These are phyloP conservation scores for Prorocentrum cordatum DNA, from an alignment of 169 alveolate species.

Conservation along the genomic window DNA sequence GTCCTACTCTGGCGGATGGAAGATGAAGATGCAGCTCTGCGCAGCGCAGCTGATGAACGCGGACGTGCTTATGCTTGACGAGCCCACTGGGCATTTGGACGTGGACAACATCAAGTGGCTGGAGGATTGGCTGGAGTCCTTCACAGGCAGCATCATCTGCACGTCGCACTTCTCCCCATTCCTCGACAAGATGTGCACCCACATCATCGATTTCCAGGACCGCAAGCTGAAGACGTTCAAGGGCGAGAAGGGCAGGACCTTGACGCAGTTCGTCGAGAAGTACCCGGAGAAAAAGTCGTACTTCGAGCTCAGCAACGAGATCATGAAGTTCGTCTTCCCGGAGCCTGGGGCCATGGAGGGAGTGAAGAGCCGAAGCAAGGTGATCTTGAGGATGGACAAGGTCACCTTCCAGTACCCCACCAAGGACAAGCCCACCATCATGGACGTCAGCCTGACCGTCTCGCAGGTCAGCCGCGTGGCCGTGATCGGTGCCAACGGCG, in stretches of 20 bases:
- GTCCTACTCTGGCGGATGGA: slow-evolving; percentile 70
- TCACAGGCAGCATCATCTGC: slow-evolving; percentile 57
- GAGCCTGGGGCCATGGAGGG: slow-evolving; percentile 67
- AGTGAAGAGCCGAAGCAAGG: slow-evolving; percentile 70
- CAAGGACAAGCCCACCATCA: slow-evolving; percentile 65
- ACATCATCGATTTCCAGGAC: slow-evolving; percentile 68
- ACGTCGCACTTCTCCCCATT: slow-evolving; percentile 57
- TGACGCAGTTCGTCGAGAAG: slow-evolving; percentile 68
- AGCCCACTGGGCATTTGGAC: slow-evolving; percentile 62
- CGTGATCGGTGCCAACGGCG: slow-evolving; percentile 72
- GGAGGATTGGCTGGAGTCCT: slow-evolving; percentile 58
- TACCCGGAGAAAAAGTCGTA: slow-evolving; percentile 60
- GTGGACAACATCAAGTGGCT: slow-evolving; percentile 69
- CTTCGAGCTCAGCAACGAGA: slow-evolving; percentile 58
- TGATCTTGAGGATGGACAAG: slow-evolving; percentile 8
- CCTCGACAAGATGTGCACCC: slow-evolving; percentile 70
- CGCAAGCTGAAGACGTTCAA: slow-evolving; percentile 60
- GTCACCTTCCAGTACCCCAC: background rate
- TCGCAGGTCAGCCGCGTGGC: slow-evolving; percentile 71
- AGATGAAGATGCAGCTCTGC: slow-evolving; percentile 59
- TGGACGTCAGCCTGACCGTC: slow-evolving; percentile 62
- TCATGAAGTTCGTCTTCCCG: slow-evolving; percentile 53
- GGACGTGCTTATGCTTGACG: slow-evolving; percentile 34
- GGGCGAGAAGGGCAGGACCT: slow-evolving; percentile 47
- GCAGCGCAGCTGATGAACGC: background rate